phyloP scores from a whole-genome alignment of 257 asterid genomes.

The Solanum sparsipilum region DNA sequence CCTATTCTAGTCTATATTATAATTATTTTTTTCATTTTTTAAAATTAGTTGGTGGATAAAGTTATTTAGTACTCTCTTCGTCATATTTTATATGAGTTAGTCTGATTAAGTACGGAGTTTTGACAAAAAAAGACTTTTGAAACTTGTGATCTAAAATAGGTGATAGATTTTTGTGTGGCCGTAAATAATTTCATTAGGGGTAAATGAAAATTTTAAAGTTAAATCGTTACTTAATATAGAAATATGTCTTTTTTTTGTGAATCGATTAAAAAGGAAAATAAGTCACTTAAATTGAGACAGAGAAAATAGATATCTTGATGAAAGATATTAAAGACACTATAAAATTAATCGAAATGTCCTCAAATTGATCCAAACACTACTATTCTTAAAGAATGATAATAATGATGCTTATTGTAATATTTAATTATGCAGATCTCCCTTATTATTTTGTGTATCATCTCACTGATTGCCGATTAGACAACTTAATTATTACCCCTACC shows the following conservation, averaged over 20 bases:
- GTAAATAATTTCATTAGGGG: too few relatives aligned
- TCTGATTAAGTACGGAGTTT: fast-evolving
- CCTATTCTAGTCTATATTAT: not conserved
- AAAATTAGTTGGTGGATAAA: not conserved
- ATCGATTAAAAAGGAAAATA: too few relatives aligned
- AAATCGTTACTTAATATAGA: too few relatives aligned
- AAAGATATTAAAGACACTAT: not conserved
- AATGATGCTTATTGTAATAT: not conserved
- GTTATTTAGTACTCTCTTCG: not conserved
- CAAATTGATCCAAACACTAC: too few relatives aligned
- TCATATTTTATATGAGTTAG: too few relatives aligned
- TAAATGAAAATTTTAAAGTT: too few relatives aligned
- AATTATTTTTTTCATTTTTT: too few relatives aligned
- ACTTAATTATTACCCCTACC: not conserved
- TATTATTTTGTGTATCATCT: not conserved
- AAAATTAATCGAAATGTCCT: not conserved
- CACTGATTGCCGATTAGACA: not conserved
- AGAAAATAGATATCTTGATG: too few relatives aligned
- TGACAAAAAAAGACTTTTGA: too few relatives aligned
- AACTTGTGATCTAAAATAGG: too few relatives aligned
- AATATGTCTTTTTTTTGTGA: too few relatives aligned
- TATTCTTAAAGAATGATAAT: not conserved
- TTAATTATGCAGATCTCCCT: not conserved
- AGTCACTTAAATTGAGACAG: too few relatives aligned
- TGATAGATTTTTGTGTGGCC: not conserved